These are phyloP conservation scores for Paramecium caudatum DNA, from an alignment of 73 alveolate genomes.

Conservation along the genomic window DNA sequence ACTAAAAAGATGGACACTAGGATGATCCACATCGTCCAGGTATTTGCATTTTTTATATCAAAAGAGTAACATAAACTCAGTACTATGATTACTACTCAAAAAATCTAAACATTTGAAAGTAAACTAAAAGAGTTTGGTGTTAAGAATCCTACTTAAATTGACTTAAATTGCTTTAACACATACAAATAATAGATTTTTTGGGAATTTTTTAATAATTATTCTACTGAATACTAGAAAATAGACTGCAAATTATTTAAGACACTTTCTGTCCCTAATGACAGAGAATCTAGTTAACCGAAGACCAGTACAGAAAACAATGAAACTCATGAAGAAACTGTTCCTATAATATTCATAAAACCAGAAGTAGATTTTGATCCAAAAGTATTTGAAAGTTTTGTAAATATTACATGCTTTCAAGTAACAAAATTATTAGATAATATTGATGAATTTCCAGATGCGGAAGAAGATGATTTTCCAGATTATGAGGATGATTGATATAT, in stretches of 20 bases:
- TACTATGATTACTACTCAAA: background rate
- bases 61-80: background rate
- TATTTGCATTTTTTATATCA: background rate
- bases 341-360: background rate
- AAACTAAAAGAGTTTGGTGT: constrained; percentile 14
- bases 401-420: background rate
- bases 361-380: background rate
- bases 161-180: too few relatives aligned
- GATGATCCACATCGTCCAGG: background rate
- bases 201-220: background rate
- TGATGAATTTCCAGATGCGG: constrained; percentile 51
- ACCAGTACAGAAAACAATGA: background rate
- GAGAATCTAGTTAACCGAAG: constrained; percentile 16
- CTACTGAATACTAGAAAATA: background rate
- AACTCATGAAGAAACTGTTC: background rate
- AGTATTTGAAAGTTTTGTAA: background rate
- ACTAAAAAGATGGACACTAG: background rate
- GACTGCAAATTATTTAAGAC: constrained; percentile 18
- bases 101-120: background rate
- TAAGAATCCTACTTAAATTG: too few relatives aligned
- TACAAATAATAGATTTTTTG: background rate
- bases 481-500: constrained; percentile 27
- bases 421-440: background rate
- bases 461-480: constrained; percentile 62
- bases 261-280: background rate